phyloP scores from a whole-genome alignment of 352 stramenopile genomes.

The Globisporangium cystogenes region DNA sequence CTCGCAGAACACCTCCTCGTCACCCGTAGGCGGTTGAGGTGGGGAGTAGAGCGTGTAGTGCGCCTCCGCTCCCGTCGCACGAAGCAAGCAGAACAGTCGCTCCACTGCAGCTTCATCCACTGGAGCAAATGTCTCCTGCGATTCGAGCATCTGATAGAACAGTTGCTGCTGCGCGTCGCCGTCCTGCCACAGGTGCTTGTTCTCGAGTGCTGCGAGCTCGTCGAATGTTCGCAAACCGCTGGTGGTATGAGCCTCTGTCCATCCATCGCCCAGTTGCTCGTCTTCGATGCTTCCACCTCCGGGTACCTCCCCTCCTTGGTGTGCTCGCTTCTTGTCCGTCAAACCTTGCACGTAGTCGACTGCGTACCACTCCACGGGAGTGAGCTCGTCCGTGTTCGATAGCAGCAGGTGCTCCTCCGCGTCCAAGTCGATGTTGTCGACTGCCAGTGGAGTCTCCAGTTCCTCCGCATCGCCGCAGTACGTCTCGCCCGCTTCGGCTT shows the following conservation, averaged over 20 bases:
- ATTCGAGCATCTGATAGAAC: slow-evolving; percentile 26
- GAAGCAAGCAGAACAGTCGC: slow-evolving; percentile 40
- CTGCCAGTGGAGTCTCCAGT: slow-evolving; percentile 37
- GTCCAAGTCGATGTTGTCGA: slow-evolving; percentile 67
- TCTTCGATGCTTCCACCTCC: slow-evolving; percentile 14
- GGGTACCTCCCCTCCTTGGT: slow-evolving; percentile 4
- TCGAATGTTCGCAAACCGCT: slow-evolving; percentile 40
- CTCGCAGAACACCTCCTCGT: slow-evolving; percentile 19
- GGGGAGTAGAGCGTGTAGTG: slow-evolving; percentile 52
- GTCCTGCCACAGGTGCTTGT: slow-evolving; percentile 34
- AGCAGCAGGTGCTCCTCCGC: slow-evolving; percentile 78
- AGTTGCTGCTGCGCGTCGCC: slow-evolving; percentile 31
- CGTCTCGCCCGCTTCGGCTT: slow-evolving; percentile 38
- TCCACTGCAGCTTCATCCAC: slow-evolving; percentile 26
- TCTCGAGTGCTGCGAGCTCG: slow-evolving; percentile 23
- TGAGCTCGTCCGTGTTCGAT: slow-evolving; percentile 79
- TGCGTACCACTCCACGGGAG: slow-evolving; percentile 81
- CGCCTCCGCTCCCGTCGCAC: slow-evolving; percentile 48
- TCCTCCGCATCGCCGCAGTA: slow-evolving; percentile 41
- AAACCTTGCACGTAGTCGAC: slow-evolving; percentile 67
- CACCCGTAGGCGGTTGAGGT: slow-evolving; percentile 24
- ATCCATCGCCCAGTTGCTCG: slow-evolving; percentile 12
- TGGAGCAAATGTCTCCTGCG: slow-evolving; percentile 5
- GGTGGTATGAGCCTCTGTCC: slow-evolving; percentile 14
- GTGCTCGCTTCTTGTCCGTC: slow-evolving; percentile 50